Percentiles rank a stretch among this genome's conserved stretches.
Conservation (phyloP, 768 basidiomycete species). For the Lanmaoa pseudosensibilis region DNA sequence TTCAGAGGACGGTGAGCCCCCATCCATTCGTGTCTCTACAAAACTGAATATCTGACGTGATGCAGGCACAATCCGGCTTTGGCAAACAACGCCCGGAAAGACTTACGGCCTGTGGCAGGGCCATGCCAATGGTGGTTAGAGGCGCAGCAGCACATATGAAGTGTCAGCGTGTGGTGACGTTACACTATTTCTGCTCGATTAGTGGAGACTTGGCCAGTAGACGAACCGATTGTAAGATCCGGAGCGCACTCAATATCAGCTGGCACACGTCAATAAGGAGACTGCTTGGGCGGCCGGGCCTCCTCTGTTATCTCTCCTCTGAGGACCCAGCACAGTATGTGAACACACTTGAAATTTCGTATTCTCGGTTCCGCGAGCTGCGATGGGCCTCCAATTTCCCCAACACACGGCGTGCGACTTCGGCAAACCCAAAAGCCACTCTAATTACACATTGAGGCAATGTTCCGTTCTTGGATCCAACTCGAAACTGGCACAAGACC, state of each 20-base stretch:
- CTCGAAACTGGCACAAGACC: neutral
- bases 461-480: neutral
- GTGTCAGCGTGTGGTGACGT: conserved; percentile 4
- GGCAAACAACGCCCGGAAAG: conserved; percentile 96
- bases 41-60: conserved; percentile 8
- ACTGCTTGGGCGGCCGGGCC: neutral
- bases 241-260: conserved; percentile 10
- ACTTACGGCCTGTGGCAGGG: conserved; percentile 91
- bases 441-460: neutral
- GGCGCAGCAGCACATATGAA: neutral
- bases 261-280: conserved; percentile 4
- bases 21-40: neutral
- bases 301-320: neutral
- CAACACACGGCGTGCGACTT: neutral
- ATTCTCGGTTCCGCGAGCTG: neutral
- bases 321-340: neutral
- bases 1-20: conserved; percentile 69
- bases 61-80: conserved; percentile 88
- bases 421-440: neutral
- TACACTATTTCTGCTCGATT: conserved; percentile 12
- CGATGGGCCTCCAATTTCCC: neutral
- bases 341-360: neutral
- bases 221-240: conserved; percentile 20
- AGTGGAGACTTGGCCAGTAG: conserved; percentile 12
- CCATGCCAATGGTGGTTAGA: conserved; percentile 41